phyloP scores from a whole-genome alignment of 148 eudicot species.

The Persicaria tinctoria region DNA sequence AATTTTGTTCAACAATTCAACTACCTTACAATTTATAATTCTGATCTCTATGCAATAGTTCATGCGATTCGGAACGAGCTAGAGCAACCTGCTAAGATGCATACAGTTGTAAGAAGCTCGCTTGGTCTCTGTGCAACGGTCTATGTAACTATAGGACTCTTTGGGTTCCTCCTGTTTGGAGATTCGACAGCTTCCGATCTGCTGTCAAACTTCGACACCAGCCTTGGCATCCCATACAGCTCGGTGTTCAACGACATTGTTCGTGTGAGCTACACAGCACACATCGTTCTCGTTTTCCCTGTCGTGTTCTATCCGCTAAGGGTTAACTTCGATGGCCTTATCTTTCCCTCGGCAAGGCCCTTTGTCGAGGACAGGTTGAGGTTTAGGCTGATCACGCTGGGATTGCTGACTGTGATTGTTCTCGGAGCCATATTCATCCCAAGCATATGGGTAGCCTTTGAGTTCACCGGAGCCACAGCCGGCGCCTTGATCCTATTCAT shows the following conservation, averaged over 20 bases:
- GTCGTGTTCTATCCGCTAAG: conserved; percentile 77
- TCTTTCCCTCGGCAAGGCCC: conserved; percentile 61
- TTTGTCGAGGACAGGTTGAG: conserved; percentile 49
- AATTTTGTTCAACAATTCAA: neutral
- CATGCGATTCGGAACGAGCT: conserved; percentile 81
- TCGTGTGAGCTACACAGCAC: conserved; percentile 89
- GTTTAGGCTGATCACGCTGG: conserved; percentile 46
- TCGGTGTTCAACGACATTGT: conserved; percentile 60
- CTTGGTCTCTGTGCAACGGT: conserved; percentile 69
- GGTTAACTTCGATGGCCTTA: conserved; percentile 72
- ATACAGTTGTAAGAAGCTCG: conserved; percentile 52
- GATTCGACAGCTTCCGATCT: conserved; percentile 78
- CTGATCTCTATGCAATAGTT: conserved; percentile 34
- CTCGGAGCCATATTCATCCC: conserved; percentile 85
- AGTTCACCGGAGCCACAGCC: conserved; percentile 97
- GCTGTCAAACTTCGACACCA: conserved; percentile 76
- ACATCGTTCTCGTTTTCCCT: conserved; percentile 88
- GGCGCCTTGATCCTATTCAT: conserved; percentile 82
- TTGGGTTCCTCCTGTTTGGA: conserved; percentile 90
- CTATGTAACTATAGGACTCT: conserved; percentile 72
- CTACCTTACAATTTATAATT: neutral
- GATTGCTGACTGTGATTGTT: conserved; percentile 49
- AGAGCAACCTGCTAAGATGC: conserved; percentile 56
- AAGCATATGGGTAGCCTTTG: conserved; percentile 93
- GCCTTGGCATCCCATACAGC: conserved; percentile 79